These are phyloP conservation scores for Saitozyma podzolica DNA, from an alignment of 768 basidiomycete genomes.

Conservation along the genomic window DNA sequence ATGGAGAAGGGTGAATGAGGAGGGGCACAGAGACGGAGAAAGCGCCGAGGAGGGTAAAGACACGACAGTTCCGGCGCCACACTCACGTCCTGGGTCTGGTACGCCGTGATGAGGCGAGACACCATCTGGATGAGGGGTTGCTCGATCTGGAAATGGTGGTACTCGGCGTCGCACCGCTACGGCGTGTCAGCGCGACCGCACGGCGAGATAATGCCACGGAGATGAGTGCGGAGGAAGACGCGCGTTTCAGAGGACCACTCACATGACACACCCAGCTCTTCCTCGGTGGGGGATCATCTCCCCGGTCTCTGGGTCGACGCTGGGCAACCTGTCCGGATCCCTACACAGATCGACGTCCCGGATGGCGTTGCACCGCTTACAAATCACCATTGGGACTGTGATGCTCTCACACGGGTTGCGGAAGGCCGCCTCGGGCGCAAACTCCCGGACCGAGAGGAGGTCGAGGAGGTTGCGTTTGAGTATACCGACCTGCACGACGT, in stretches of 20 bases:
- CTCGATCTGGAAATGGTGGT: conserved; percentile 85
- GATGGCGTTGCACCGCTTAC: conserved; percentile 77
- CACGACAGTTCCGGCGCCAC: background rate
- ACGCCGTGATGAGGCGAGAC: conserved; percentile 67
- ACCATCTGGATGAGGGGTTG: conserved; percentile 77
- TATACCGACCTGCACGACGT: conserved; percentile 80
- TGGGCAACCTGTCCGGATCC: conserved; percentile 75
- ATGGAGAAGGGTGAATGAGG: background rate
- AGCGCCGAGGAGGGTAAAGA: too few relatives aligned
- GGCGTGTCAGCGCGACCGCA: conserved; percentile 57
- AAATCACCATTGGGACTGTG: conserved; percentile 81
- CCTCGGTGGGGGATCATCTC: conserved; percentile 54
- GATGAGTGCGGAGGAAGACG: too few relatives aligned
- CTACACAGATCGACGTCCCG: conserved; percentile 95
- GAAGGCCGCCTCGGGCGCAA: conserved; percentile 79
- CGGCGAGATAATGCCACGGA: conserved; percentile 10
- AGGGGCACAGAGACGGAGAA: background rate
- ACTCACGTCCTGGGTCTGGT: conserved; percentile 75
- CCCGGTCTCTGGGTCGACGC: conserved; percentile 39
- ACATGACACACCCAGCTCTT: conserved; percentile 53
- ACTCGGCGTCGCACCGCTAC: conserved; percentile 76
- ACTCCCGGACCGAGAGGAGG: conserved; percentile 80
- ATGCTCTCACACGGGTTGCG: conserved; percentile 88
- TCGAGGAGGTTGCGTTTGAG: conserved; percentile 87
- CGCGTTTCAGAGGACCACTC: conserved; percentile 12